Evolutionary conservation across 2,329 filamentous ascomycete genomes (phyloP), one percentile per base, ranked within the genome.

Genomic region (Neocatenulostroma microsporum): DNA sequence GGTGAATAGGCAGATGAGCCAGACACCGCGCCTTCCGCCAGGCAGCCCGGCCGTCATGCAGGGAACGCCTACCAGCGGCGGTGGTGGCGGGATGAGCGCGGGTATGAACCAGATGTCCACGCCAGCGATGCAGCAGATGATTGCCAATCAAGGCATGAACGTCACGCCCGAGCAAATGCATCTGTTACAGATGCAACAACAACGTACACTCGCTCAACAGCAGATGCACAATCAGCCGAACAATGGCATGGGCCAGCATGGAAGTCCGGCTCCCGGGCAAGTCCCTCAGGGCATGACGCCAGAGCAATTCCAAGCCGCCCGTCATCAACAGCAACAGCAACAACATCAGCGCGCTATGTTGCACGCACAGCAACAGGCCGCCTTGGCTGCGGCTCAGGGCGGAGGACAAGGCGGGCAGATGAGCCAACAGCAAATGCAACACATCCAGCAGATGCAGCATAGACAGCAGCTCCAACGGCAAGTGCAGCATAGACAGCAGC

Each of bases 11-110:
- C 54, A 61, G 36, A 53, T 58, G 47, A 58, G 54, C 10, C 56
- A 56, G 28, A 62, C 58, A 10, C 61, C 61, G 15, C 55, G 58
- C 23, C 49, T 60, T 46, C 43, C 46, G 13, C 57, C 58, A 25
- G 52, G 50, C 25, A 60, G 56, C 40, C 58, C 59, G 11, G 55
- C 49, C 21, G 39, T 48, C 9, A 50, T 55, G 45, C 38, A 46
- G 11, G 46, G 46, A 23, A 53, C 52, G 7, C 51, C 51, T 3
- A 56, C 49, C 9, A 46, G 24, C 25, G 26, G n/a, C n/a, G n/a
- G n/a, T n/a, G n/a, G 14, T 8, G 15, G 18, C 34, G 34, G 34
- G 5, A 11, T 34, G 10, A 5, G 11, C 8, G 29, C 29, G 26
- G 17, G 39, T 11, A 52, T 56, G 39, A 39, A n/a, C n/a, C n/a